Evolutionary conservation across 1,284 basidiomycete species (phyloP).

Genomic region (Cutaneotrichosporon sp.): DNA sequence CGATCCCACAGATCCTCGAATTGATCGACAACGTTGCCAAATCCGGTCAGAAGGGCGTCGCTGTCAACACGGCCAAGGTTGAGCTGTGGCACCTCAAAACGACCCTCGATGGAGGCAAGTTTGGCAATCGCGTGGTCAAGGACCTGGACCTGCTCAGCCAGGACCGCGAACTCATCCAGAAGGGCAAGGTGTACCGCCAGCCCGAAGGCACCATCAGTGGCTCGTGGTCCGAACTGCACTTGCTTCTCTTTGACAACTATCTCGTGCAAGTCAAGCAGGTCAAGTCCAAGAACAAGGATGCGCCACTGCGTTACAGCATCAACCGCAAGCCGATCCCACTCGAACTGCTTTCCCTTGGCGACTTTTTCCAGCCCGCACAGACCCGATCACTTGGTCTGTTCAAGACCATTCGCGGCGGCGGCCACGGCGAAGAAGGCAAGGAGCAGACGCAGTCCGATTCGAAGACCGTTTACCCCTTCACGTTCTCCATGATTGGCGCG

Average conservation of each 20-base stretch:
- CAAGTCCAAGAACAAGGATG: constrained; percentile 66
- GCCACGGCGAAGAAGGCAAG: constrained; percentile 12
- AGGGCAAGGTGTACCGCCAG: constrained; percentile 73
- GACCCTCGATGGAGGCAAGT: constrained; percentile 57
- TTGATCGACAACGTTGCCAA: constrained; percentile 77
- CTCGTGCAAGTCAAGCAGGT: constrained; percentile 79
- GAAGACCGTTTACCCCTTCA: constrained; percentile 65
- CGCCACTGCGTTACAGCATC: constrained; percentile 46
- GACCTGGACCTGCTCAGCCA: constrained; percentile 83
- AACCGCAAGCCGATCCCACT: constrained; percentile 83
- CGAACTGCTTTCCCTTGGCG: constrained; percentile 72
- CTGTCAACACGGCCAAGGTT: constrained; percentile 76
- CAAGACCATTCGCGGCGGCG: constrained; percentile 34
- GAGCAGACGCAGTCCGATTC: constrained; percentile 51
- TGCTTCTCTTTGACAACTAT: constrained; percentile 89
- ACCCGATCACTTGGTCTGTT: constrained; percentile 31
- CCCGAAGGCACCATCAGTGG: constrained; percentile 76
- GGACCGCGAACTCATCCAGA: constrained; percentile 72
- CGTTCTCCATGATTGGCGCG: constrained; percentile 73
- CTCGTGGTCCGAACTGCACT: constrained; percentile 78
- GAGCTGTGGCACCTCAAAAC: constrained; percentile 78
- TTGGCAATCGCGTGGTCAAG: constrained; percentile 66
- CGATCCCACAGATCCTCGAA: constrained; percentile 76
- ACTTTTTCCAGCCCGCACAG: constrained; percentile 58
- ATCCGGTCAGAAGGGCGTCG: constrained; percentile 75